These are phyloP conservation scores for Fusarium illudens DNA, from an alignment of 2,329 filamentous ascomycete species.

Conservation along the genomic window DNA sequence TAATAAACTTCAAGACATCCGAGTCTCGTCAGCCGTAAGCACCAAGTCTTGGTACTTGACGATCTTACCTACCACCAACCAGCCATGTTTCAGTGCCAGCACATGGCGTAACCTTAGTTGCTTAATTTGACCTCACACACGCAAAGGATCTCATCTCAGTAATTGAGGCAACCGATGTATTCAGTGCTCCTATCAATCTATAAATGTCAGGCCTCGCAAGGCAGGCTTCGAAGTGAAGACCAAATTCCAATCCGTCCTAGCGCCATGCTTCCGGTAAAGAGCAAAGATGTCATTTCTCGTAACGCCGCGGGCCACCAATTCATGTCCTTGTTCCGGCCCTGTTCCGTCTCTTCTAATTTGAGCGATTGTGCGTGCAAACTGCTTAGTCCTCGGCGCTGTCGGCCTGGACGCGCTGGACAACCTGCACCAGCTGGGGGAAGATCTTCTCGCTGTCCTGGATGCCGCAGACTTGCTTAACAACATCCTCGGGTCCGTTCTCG, in stretches of 20 bases:
- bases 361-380: not conserved
- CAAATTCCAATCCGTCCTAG: slow-evolving; percentile 32
- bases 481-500: slow-evolving; percentile 74
- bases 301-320: slow-evolving; percentile 33
- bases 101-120: not conserved
- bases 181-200: slow-evolving; percentile 34
- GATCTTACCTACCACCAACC: not conserved
- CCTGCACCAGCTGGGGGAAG: slow-evolving; percentile 75
- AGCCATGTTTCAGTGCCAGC: not conserved
- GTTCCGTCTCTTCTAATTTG: slow-evolving; percentile 19
- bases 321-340: slow-evolving; percentile 15
- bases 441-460: slow-evolving; percentile 80
- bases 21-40: not conserved
- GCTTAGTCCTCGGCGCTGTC: slow-evolving; percentile 59
- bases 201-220: slow-evolving; percentile 6
- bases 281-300: slow-evolving; percentile 35
- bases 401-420: slow-evolving; percentile 87
- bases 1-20: not conserved
- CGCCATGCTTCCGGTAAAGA: slow-evolving; percentile 38
- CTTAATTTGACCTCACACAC: not conserved
- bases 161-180: slow-evolving; percentile 24
- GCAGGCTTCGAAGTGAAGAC: slow-evolving; percentile 11
- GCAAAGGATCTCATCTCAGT: not conserved
- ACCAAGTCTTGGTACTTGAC: not conserved
- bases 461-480: slow-evolving; percentile 83